phyloP scores from a whole-genome alignment of 2,329 filamentous ascomycete species.

The Dactylellina leptospora region DNA sequence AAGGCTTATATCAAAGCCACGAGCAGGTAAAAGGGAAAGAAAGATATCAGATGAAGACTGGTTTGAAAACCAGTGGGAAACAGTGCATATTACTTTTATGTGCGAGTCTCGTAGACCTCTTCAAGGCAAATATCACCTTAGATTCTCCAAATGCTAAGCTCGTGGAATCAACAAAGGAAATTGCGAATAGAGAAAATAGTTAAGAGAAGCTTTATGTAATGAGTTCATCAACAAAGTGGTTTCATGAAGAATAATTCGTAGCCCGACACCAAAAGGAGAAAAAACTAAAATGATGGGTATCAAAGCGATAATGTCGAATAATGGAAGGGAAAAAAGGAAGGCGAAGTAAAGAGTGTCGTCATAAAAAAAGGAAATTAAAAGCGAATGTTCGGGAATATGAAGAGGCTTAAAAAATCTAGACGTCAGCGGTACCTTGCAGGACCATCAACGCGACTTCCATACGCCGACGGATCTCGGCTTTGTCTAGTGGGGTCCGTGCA shows the following conservation, averaged over 20 bases:
- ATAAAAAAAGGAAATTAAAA: slow-evolving; percentile 35
- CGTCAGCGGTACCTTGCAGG: slow-evolving; percentile 41
- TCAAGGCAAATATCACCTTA: background rate
- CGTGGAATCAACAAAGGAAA: background rate
- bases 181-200: background rate
- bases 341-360: background rate
- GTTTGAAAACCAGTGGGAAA: background rate
- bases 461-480: slow-evolving; percentile 43
- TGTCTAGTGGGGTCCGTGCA: slow-evolving; percentile 25
- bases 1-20: background rate
- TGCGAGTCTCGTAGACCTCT: background rate
- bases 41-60: background rate
- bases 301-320: slow-evolving; percentile 40
- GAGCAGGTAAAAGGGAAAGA: background rate
- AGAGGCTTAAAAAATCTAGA: slow-evolving; percentile 44
- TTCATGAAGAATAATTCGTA: slow-evolving; percentile 50
- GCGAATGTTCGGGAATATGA: slow-evolving; percentile 18
- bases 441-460: slow-evolving; percentile 53
- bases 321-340: slow-evolving; percentile 35
- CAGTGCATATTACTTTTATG: slow-evolving; percentile 16
- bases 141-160: background rate
- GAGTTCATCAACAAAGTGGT: slow-evolving; percentile 52
- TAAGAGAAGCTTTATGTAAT: slow-evolving; percentile 10
- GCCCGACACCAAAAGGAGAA: slow-evolving; percentile 53
- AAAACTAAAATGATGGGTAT: slow-evolving; percentile 53